A percentile compares a stretch with the other conserved stretches of the same genome.
Evolutionary conservation across 139 green algal species (phyloP).

Genomic region (Nannochloris sp.): DNA sequence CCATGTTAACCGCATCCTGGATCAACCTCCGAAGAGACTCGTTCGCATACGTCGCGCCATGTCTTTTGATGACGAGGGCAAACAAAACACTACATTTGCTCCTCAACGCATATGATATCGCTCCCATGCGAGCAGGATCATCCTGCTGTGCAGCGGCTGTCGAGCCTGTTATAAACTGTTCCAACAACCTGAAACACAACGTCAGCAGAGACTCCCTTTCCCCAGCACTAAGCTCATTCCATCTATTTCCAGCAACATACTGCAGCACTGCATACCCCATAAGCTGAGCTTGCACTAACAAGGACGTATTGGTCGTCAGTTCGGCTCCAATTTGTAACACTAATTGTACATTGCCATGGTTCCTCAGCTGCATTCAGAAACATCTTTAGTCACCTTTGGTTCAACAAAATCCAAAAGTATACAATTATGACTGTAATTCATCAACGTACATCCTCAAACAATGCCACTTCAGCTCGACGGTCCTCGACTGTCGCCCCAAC

Average conservation of each 20-base stretch:
- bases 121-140: too few species aligned
- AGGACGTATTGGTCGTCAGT: slow-evolving; percentile 1
- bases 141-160: too few species aligned
- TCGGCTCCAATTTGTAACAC: background rate
- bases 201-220: slow-evolving; percentile 16
- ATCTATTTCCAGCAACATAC: slow-evolving; percentile 35
- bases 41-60: slow-evolving; percentile 38
- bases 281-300: slow-evolving; percentile 34
- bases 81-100: slow-evolving; percentile 65
- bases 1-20: slow-evolving; percentile 14
- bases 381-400: too few species aligned
- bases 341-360: slow-evolving; percentile 1
- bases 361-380: background rate
- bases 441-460: slow-evolving; percentile 19
- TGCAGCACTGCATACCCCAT: slow-evolving; percentile 43
- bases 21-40: slow-evolving; percentile 60
- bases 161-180: too few species aligned
- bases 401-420: background rate
- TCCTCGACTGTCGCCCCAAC: slow-evolving; percentile 18
- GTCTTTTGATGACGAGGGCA: slow-evolving; percentile 54
- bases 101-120: slow-evolving; percentile 27
- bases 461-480: slow-evolving; percentile 7
- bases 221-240: slow-evolving; percentile 31
- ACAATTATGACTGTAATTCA: background rate
- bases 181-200: too few species aligned